These are phyloP conservation scores for Chaetomium fimeti DNA, from an alignment of 495 filamentous ascomycete genomes.

Conservation along the genomic window DNA sequence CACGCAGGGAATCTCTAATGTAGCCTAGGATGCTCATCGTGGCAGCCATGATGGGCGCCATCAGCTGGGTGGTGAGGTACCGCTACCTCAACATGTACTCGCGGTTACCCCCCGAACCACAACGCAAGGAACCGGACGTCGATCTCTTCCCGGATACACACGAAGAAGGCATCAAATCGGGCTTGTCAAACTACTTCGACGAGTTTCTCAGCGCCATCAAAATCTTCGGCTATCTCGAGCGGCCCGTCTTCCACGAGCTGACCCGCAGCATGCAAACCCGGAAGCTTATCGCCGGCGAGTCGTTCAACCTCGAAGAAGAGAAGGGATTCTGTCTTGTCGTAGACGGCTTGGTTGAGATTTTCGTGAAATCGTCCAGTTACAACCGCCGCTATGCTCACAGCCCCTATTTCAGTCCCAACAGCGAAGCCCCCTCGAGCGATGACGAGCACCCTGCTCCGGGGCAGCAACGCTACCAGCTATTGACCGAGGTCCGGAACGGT, in stretches of 20 bases:
- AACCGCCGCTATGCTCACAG: conserved; percentile 33
- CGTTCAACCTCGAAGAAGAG: conserved; percentile 90
- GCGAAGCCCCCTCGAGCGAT: conserved; percentile 58
- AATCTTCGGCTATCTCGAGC: conserved; percentile 95
- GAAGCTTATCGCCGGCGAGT: conserved; percentile 94
- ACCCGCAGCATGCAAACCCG: conserved; percentile 97
- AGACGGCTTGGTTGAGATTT: conserved; percentile 95
- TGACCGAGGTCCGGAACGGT: conserved; percentile 97
- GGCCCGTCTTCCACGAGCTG: conserved; percentile 95
- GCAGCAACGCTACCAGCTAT: conserved; percentile 76
- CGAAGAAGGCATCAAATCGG: conserved; percentile 85
- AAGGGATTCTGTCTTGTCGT: conserved; percentile 98
- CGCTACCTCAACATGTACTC: conserved; percentile 94
- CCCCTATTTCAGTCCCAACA: conserved; percentile 19
- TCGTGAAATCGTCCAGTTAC: conserved; percentile 83
- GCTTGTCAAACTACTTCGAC: conserved; percentile 90
- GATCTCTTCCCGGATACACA: conserved; percentile 92
- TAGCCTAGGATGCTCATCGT: conserved; percentile 68
- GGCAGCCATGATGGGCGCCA: conserved; percentile 68
- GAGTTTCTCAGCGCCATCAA: conserved; percentile 99
- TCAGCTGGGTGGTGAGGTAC: conserved; percentile 92
- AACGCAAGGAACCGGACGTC: conserved; percentile 90
- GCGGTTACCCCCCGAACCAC: conserved; percentile 86
- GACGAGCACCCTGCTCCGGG: conserved; percentile 58
- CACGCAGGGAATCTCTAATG: neutral